Evolutionary conservation across 108 stramenopile species (phyloP).

Genomic region (Parmales sp.): DNA sequence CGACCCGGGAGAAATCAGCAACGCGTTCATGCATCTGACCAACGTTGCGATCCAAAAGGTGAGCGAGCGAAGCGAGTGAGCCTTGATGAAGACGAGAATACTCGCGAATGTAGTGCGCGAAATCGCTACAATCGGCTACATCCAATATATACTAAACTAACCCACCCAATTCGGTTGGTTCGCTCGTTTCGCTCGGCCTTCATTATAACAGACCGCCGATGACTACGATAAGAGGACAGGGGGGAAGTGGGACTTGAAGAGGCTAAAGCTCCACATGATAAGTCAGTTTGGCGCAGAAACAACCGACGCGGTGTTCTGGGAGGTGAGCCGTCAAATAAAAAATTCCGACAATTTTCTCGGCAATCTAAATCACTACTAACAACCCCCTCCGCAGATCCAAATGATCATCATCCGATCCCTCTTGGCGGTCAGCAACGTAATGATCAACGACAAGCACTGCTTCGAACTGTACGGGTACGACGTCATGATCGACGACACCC

Average conservation of each 20-base stretch:
- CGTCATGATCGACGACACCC: conserved; percentile 62
- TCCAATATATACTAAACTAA: too few species aligned
- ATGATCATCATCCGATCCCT: conserved; percentile 21
- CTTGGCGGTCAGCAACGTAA: conserved; percentile 18
- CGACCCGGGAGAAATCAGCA: conserved; percentile 30
- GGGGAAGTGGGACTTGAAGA: conserved; percentile 30
- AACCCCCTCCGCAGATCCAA: conserved; percentile 32
- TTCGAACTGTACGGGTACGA: conserved; percentile 76
- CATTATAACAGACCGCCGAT: conserved; percentile 6
- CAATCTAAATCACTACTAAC: neutral
- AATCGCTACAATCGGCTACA: conserved; percentile 37
- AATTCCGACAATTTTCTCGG: neutral
- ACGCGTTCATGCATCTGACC: conserved; percentile 73
- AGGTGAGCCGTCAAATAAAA: neutral
- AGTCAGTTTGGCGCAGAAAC: conserved; percentile 33
- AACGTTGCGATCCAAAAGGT: conserved; percentile 76
- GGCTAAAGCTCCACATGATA: conserved; percentile 33
- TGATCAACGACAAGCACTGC: conserved; percentile 37
- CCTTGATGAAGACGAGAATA: too few species aligned
- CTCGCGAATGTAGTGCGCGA: too few species aligned
- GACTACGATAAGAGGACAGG: conserved; percentile 19
- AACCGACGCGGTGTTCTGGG: conserved; percentile 30
- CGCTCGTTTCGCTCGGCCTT: conserved; percentile 32
- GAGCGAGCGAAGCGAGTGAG: too few species aligned
- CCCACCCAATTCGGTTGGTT: too few species aligned